A percentile compares a stretch with the other conserved stretches of the same genome.
These are phyloP conservation scores for Quercus phellos DNA, from an alignment of 331 rosid species.

Conservation along the genomic window DNA sequence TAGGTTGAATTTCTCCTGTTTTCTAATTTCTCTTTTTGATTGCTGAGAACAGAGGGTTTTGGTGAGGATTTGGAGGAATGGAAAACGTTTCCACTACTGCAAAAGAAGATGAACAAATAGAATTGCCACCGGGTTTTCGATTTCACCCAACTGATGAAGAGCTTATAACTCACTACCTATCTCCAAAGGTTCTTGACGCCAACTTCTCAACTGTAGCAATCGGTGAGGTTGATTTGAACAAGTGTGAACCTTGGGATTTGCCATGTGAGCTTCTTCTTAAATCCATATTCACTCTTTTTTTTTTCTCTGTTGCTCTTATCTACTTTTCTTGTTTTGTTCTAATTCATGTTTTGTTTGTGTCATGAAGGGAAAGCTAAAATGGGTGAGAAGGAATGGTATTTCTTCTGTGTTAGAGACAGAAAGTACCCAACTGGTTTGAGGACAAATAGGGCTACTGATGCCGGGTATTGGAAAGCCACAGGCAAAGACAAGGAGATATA, in stretches of 20 bases:
- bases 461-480: constrained; percentile 96
- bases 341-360: not conserved
- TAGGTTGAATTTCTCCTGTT: not conserved
- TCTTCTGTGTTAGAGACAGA: constrained; percentile 70
- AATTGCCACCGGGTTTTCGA: constrained; percentile 86
- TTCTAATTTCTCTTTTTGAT: not conserved
- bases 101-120: constrained; percentile 33
- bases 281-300: not conserved
- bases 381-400: constrained; percentile 85
- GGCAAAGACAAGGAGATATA: constrained; percentile 79
- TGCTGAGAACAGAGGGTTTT: constrained; percentile 19
- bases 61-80: constrained; percentile 32
- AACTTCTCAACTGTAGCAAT: constrained; percentile 54
- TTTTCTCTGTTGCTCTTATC: not conserved
- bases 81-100: constrained; percentile 17
- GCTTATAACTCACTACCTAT: constrained; percentile 66
- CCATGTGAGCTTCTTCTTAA: constrained; percentile 49
- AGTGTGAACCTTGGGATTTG: constrained; percentile 92
- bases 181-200: constrained; percentile 48
- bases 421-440: constrained; percentile 86
- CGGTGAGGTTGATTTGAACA: constrained; percentile 72
- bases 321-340: not conserved
- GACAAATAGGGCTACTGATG: constrained; percentile 74
- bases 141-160: constrained; percentile 93
- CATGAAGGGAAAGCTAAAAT: constrained; percentile 64